Evolutionary conservation across 148 eudicot genomes (phyloP).

Genomic region (Rhododendron griersonianum): DNA sequence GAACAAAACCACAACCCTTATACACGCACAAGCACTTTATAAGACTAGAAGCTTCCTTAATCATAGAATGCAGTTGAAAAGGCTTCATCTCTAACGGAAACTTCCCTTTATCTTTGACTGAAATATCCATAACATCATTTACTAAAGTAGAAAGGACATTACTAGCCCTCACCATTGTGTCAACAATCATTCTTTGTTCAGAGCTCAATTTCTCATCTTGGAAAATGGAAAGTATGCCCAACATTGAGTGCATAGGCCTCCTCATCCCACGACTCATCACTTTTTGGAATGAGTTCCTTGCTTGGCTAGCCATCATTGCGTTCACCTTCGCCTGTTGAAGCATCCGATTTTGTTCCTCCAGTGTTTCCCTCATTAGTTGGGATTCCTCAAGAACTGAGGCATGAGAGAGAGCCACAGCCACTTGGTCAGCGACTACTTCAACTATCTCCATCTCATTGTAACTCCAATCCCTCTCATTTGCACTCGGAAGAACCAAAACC

Average conservation of each 20-base stretch:
- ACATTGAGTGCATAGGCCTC: constrained; percentile 80
- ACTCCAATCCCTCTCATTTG: constrained; percentile 44
- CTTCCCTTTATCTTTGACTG: constrained; percentile 58
- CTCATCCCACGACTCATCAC: constrained; percentile 84
- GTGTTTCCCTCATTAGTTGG: constrained; percentile 58
- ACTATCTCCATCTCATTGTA: constrained; percentile 66
- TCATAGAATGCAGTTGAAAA: constrained; percentile 50
- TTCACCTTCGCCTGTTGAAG: constrained; percentile 62
- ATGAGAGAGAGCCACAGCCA: constrained; percentile 90
- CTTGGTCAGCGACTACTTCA: constrained; percentile 84
- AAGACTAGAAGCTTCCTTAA: constrained; percentile 70
- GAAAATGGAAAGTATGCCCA: constrained; percentile 71
- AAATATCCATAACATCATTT: constrained; percentile 74
- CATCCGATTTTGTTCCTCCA: constrained; percentile 67
- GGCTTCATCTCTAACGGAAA: constrained; percentile 57
- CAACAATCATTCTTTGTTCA: constrained; percentile 53
- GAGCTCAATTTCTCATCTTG: constrained; percentile 48
- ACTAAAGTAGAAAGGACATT: constrained; percentile 61
- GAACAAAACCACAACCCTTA: constrained; percentile 38
- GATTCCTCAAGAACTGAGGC: constrained; percentile 89
- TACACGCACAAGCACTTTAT: constrained; percentile 66
- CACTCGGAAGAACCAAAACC: constrained; percentile 63
- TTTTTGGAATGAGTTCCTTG: constrained; percentile 69
- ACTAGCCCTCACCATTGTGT: constrained; percentile 66
- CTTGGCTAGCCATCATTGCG: constrained; percentile 82